Conservation (phyloP, 2,329 filamentous ascomycete genomes). For the Phoma sp. region DNA sequence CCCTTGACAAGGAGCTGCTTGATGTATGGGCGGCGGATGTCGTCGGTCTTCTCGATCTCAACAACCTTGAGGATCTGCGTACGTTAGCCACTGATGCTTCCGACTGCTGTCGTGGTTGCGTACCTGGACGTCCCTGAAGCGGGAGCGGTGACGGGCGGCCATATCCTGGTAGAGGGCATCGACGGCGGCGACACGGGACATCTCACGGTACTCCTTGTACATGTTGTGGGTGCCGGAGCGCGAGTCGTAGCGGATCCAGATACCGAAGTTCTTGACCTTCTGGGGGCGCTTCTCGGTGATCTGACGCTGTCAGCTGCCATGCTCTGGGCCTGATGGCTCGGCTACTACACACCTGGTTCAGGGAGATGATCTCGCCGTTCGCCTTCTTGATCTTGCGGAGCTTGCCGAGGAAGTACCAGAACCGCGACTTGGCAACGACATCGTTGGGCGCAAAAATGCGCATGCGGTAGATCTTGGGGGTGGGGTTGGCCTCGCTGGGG, state of each 20-base stretch:
- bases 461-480: constrained; percentile 99
- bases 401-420: constrained; percentile 99
- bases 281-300: constrained; percentile 98
- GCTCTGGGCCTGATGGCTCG: not conserved
- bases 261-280: constrained; percentile 99
- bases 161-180: constrained; percentile 99
- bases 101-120: constrained; percentile 43
- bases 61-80: constrained; percentile 94
- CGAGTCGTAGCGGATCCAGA: constrained; percentile 99
- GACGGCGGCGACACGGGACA: constrained; percentile 93
- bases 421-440: constrained; percentile 98
- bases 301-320: constrained; percentile 54
- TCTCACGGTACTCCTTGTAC: constrained; percentile 99
- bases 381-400: constrained; percentile 99
- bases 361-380: constrained; percentile 96
- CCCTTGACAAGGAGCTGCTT: constrained; percentile 95
- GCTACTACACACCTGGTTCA: constrained; percentile 81
- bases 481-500: constrained; percentile 96
- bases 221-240: constrained; percentile 99
- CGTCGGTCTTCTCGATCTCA: constrained; percentile 92
- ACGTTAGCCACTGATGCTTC: not conserved
- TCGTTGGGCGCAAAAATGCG: constrained; percentile 98
- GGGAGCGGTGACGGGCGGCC: constrained; percentile 96
- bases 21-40: constrained; percentile 98
- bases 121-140: constrained; percentile 99